Base-by-base conservation (phyloP, 305 asterid genomes). In the Fraxinus xanthoxyloides region DNA sequence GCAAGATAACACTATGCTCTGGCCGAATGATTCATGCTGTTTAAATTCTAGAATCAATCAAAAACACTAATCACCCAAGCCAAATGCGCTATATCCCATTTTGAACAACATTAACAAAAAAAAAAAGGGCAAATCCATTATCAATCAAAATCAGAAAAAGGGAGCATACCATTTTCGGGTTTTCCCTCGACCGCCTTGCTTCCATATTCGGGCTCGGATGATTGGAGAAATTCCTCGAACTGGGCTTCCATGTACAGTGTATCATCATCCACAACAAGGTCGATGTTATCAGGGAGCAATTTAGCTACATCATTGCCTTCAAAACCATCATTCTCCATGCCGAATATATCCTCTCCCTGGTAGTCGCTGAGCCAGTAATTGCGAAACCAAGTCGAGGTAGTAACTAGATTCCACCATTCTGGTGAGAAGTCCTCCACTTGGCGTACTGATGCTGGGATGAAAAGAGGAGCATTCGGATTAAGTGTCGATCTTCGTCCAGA, bases 391-490 rank as follows among this genome's bases (percentile, higher is more conserved):
- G 96, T 88, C 31, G 97, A 87, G 56, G 97, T 92, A 5, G 92
- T 92, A 80, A 95, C 94, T 77, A 95, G 89, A 77, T 89, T 85
- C 97, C 97, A 94, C 99, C 99, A 95, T 70, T 94, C 97, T 2
- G 95, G 97, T 5, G 99, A 95, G 89, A 94, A 95, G 78, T 95
- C 99, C 90, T 92, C 99, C 89, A 95, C 97, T 81, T 89, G 93
- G 79, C 91, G 92, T 87, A 95, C 87, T 24, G 90, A 90, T 23
- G 97, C 91, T 23, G 98, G 99, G 59, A 95, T 84, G 79, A 88
- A 95, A 83, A 89, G 84, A 0, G 97, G 98, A 0, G 99, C 99
- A 75, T 95, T 89, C 0, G 98, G 99, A 87, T 95, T 94, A 85
- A 94, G 88, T 31, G 92, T 80, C 3, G 98, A 91, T 84, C 97